Evolutionary conservation across 768 basidiomycete genomes (phyloP).

Genomic region (Podaxis carcinomalis): DNA sequence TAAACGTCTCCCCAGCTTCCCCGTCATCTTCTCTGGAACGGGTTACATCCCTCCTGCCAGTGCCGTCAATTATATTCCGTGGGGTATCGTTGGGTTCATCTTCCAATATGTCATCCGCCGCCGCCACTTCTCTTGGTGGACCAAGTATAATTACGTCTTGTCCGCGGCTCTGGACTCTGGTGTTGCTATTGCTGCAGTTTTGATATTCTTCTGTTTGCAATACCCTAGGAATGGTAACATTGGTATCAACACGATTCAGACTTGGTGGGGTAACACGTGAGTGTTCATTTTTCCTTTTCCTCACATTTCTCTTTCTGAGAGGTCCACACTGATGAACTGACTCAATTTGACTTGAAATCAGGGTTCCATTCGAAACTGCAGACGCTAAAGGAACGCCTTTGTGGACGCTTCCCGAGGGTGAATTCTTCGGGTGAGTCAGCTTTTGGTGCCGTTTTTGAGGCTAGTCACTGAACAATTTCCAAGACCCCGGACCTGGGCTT

Average conservation of each 20-base stretch:
- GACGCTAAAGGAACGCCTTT: conserved; percentile 36
- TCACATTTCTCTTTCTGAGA: background rate
- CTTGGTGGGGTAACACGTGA: conserved; percentile 72
- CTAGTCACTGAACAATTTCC: background rate
- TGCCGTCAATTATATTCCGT: conserved; percentile 65
- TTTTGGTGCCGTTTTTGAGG: background rate
- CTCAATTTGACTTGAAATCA: conserved; percentile 11
- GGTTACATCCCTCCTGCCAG: conserved; percentile 61
- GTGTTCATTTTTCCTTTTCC: conserved; percentile 17
- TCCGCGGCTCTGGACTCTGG: conserved; percentile 72
- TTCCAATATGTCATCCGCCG: conserved; percentile 61
- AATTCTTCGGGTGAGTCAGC: conserved; percentile 18
- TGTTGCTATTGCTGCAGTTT: conserved; percentile 50
- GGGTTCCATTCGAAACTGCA: conserved; percentile 34
- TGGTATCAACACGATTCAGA: conserved; percentile 44
- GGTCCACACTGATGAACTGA: background rate
- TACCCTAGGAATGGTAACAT: conserved; percentile 61
- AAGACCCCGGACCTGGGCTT: conserved; percentile 21
- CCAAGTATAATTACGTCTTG: conserved; percentile 67
- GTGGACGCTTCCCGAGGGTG: conserved; percentile 21
- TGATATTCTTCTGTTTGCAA: conserved; percentile 61
- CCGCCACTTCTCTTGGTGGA: conserved; percentile 64
- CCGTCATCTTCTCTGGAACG: conserved; percentile 58
- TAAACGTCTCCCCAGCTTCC: conserved; percentile 29
- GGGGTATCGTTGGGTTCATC: conserved; percentile 61